Conservation (phyloP, 2,329 filamentous ascomycete genomes). For the Aureobasidium sp. region DNA sequence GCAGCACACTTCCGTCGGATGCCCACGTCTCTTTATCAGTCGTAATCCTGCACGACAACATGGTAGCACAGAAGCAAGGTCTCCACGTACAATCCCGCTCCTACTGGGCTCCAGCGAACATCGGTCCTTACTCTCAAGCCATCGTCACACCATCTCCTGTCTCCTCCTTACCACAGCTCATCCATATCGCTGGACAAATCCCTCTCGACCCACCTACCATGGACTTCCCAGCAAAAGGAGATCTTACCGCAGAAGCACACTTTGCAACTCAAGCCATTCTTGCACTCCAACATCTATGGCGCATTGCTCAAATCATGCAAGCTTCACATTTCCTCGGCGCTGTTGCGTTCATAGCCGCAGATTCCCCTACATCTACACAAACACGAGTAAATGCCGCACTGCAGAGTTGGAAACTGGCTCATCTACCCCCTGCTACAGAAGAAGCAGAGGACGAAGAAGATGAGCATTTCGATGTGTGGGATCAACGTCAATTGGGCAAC, state of each 20-base stretch:
- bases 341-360: constrained; percentile 63
- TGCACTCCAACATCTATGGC: constrained; percentile 81
- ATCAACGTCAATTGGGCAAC: constrained; percentile 30
- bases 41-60: constrained; percentile 32
- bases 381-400: constrained; percentile 18
- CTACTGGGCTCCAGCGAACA: constrained; percentile 97
- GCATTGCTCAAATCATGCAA: constrained; percentile 65
- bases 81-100: constrained; percentile 89
- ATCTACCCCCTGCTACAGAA: constrained; percentile 25
- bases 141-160: constrained; percentile 45
- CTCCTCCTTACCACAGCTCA: constrained; percentile 25
- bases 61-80: constrained; percentile 32
- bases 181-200: constrained; percentile 84
- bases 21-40: constrained; percentile 56
- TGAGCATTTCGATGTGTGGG: constrained; percentile 58
- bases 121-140: constrained; percentile 93
- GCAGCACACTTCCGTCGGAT: constrained; percentile 54
- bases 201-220: constrained; percentile 77
- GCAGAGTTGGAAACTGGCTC: constrained; percentile 38
- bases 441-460: constrained; percentile 44
- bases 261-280: constrained; percentile 56
- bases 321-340: constrained; percentile 69
- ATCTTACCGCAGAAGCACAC: constrained; percentile 19
- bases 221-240: constrained; percentile 40
- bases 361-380: constrained; percentile 19